Conservation (phyloP, 1,139 yeast species). For the Protomyces gravidus region DNA sequence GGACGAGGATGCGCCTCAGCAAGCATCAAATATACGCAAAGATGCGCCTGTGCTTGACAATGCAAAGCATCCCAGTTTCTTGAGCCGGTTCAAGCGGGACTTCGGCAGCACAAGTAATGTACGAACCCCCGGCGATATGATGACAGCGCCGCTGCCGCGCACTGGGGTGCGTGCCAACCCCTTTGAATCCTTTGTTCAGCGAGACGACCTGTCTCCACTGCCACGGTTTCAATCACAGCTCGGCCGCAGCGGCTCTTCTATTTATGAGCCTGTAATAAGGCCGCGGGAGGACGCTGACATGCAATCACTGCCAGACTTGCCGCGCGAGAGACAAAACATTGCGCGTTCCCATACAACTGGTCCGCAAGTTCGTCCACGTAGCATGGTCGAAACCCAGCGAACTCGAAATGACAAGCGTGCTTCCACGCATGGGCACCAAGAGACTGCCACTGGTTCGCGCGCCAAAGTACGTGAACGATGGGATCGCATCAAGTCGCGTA, state of each 20-base stretch:
- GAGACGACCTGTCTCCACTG: not conserved
- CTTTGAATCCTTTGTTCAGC: not conserved
- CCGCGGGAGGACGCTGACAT: not conserved
- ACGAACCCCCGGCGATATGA: slow-evolving; percentile 21
- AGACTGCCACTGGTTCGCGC: not conserved
- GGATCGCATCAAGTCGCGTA: slow-evolving; percentile 18
- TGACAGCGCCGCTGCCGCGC: slow-evolving; percentile 20
- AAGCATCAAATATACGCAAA: not conserved
- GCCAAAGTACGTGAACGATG: slow-evolving; percentile 10
- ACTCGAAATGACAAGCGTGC: not conserved
- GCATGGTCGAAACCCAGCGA: not conserved
- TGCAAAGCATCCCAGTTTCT: slow-evolving; percentile 7
- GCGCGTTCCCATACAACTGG: not conserved
- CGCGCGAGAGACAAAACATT: not conserved
- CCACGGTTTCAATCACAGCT: not conserved
- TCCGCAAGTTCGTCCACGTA: not conserved
- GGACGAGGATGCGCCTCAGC: not conserved
- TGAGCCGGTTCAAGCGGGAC: slow-evolving; percentile 7
- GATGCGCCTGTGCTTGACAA: not conserved
- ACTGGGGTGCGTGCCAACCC: slow-evolving; percentile 17
- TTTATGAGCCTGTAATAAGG: not conserved
- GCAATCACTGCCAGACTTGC: not conserved
- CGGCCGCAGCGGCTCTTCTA: not conserved
- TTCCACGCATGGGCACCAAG: not conserved
- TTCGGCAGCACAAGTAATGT: not conserved